Percentiles rank a stretch among this genome's conserved stretches.
Conservation (phyloP, 73 alveolate species). For the Breviolum minutum region DNA sequence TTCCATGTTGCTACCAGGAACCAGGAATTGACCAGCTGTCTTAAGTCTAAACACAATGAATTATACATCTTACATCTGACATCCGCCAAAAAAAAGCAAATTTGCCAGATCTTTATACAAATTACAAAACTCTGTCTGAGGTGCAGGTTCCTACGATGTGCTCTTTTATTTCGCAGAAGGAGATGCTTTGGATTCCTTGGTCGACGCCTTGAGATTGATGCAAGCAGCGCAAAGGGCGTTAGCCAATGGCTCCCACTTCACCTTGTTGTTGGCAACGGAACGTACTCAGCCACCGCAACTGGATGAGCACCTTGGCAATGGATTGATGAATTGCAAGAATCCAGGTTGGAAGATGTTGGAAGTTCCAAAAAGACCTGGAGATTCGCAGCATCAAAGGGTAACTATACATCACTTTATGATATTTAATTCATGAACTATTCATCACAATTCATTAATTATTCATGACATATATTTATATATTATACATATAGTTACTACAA, state of each 20-base stretch:
- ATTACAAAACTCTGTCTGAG: not conserved
- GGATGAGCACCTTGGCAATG: not conserved
- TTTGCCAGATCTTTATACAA: not conserved
- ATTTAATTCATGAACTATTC: too few relatives aligned
- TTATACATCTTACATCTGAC: too few relatives aligned
- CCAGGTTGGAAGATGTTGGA: too few relatives aligned
- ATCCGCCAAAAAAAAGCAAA: too few relatives aligned
- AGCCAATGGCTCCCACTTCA: not conserved
- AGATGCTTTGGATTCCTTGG: conserved; percentile 18
- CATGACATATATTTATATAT: too few relatives aligned
- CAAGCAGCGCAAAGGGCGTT: not conserved
- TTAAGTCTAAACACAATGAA: too few relatives aligned
- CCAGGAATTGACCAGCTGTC: not conserved
- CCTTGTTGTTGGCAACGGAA: conserved; percentile 15
- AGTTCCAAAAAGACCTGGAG: not conserved
- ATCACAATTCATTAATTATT: too few relatives aligned
- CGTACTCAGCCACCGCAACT: not conserved
- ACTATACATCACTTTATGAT: too few relatives aligned
- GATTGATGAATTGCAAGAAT: too few relatives aligned
- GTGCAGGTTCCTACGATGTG: not conserved
- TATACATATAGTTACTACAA: too few relatives aligned
- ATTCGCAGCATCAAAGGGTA: not conserved
- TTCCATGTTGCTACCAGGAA: too few relatives aligned
- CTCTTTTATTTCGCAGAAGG: not conserved
- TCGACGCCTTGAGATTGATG: not conserved